Conservation (phyloP, 139 green algal genomes). For the Chlamydomonas incerta region DNA sequence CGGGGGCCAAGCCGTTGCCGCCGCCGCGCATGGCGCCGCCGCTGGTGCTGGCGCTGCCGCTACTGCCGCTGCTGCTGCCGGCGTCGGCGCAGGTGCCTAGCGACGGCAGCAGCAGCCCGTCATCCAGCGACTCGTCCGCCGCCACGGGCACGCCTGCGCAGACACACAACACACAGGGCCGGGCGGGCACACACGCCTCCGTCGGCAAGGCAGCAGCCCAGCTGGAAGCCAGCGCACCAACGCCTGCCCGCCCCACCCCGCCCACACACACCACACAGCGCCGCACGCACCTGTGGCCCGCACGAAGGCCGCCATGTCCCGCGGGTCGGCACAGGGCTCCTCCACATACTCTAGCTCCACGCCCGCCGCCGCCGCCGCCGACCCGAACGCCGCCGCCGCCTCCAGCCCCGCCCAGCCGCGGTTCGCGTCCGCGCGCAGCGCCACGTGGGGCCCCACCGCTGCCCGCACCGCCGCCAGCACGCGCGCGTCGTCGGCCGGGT, state of each 20-base stretch:
- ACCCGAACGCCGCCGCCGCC: slow-evolving; percentile 75
- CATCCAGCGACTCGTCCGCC: slow-evolving; percentile 91
- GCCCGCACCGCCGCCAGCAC: slow-evolving; percentile 72
- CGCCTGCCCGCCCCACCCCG: too few relatives aligned
- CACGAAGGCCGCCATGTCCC: slow-evolving; percentile 75
- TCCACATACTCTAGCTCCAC: slow-evolving; percentile 83
- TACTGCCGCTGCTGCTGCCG: not conserved
- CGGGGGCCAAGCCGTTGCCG: not conserved
- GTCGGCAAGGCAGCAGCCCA: too few relatives aligned
- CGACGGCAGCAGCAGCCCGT: slow-evolving; percentile 55
- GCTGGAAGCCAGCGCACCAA: too few relatives aligned
- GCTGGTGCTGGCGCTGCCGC: not conserved
- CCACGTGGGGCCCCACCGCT: slow-evolving; percentile 71
- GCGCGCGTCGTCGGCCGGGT: slow-evolving; percentile 79
- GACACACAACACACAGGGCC: too few relatives aligned
- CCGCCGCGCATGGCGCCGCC: not conserved
- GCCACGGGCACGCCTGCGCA: slow-evolving; percentile 74
- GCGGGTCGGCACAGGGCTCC: slow-evolving; percentile 78
- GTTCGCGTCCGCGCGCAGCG: slow-evolving; percentile 93
- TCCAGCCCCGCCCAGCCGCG: slow-evolving; percentile 77
- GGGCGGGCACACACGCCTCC: too few relatives aligned
- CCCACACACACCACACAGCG: not conserved
- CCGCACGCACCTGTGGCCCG: slow-evolving; percentile 46
- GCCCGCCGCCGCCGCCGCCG: not conserved
- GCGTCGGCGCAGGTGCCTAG: too few relatives aligned